Evolutionary conservation across 2,329 filamentous ascomycete genomes (phyloP).

Genomic region (Xylaria sp.): DNA sequence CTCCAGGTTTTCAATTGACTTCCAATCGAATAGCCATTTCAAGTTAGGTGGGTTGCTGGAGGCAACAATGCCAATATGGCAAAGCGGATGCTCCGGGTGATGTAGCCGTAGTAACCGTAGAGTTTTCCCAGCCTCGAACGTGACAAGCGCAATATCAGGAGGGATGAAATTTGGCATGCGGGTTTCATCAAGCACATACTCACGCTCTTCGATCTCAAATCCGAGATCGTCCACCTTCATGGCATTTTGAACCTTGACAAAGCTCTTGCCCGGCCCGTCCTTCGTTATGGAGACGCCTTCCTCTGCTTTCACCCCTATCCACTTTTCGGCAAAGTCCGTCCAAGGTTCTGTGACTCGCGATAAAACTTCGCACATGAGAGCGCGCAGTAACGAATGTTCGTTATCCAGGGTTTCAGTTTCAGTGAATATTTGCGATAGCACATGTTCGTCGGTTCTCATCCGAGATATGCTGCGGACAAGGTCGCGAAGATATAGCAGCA

Average conservation of each 20-base stretch:
- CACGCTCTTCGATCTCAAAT: slow-evolving; percentile 64
- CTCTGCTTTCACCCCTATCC: slow-evolving; percentile 76
- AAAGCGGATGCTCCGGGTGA: slow-evolving; percentile 77
- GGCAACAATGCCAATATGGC: slow-evolving; percentile 59
- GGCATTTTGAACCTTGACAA: slow-evolving; percentile 67
- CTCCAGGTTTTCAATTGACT: slow-evolving; percentile 72
- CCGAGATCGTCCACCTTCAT: slow-evolving; percentile 68
- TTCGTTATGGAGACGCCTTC: slow-evolving; percentile 64
- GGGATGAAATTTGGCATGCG: slow-evolving; percentile 79
- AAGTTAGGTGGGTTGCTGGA: slow-evolving; percentile 65
- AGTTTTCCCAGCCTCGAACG: slow-evolving; percentile 85
- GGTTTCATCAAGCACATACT: slow-evolving; percentile 70
- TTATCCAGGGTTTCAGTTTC: slow-evolving; percentile 72
- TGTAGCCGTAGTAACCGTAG: slow-evolving; percentile 76
- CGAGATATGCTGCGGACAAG: slow-evolving; percentile 60
- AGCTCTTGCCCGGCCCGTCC: slow-evolving; percentile 62
- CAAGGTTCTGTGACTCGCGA: slow-evolving; percentile 71
- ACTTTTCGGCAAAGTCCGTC: slow-evolving; percentile 74
- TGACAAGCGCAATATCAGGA: slow-evolving; percentile 71
- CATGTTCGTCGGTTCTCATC: slow-evolving; percentile 64
- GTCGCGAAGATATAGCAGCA: slow-evolving; percentile 62
- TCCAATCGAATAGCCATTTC: slow-evolving; percentile 78
- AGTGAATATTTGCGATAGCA: slow-evolving; percentile 70
- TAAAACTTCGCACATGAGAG: slow-evolving; percentile 74
- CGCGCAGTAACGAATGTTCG: slow-evolving; percentile 67